Conservation (phyloP, 441 rosid species). For the Erysimum cheiri region DNA sequence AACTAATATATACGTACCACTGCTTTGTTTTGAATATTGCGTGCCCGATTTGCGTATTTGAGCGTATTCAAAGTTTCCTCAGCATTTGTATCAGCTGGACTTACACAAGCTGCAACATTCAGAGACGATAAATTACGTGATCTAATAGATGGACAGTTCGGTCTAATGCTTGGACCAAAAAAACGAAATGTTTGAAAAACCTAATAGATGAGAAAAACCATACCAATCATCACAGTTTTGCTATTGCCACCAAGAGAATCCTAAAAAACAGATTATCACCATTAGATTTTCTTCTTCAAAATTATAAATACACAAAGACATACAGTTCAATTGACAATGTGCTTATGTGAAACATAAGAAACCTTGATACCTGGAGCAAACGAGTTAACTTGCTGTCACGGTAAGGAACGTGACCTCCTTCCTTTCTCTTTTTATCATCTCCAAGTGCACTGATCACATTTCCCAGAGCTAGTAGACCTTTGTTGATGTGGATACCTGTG, state of each 20-base stretch:
- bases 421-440: conserved; percentile 93
- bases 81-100: conserved; percentile 98
- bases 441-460: conserved; percentile 98
- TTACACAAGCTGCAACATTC: conserved; percentile 80
- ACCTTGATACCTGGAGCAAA: conserved; percentile 69
- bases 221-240: conserved; percentile 99
- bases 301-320: not conserved
- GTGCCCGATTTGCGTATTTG: conserved; percentile 97
- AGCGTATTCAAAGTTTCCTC: conserved; percentile 96
- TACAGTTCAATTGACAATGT: conserved; percentile 12
- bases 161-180: conserved; percentile 1
- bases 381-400: conserved; percentile 99
- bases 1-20: conserved; percentile 58
- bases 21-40: conserved; percentile 97
- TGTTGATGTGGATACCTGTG: conserved; percentile 91
- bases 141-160: not conserved
- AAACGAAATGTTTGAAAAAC: conserved; percentile 8
- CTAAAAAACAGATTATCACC: conserved; percentile 47
- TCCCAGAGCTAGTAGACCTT: conserved; percentile 93
- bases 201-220: conserved; percentile 29
- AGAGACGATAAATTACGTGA: conserved; percentile 3
- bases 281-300: conserved; percentile 24
- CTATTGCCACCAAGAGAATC: conserved; percentile 99
- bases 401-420: conserved; percentile 96
- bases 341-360: conserved; percentile 3